phyloP scores from a whole-genome alignment of 2,329 filamentous ascomycete species.

The Aureobasidium melanogenum region DNA sequence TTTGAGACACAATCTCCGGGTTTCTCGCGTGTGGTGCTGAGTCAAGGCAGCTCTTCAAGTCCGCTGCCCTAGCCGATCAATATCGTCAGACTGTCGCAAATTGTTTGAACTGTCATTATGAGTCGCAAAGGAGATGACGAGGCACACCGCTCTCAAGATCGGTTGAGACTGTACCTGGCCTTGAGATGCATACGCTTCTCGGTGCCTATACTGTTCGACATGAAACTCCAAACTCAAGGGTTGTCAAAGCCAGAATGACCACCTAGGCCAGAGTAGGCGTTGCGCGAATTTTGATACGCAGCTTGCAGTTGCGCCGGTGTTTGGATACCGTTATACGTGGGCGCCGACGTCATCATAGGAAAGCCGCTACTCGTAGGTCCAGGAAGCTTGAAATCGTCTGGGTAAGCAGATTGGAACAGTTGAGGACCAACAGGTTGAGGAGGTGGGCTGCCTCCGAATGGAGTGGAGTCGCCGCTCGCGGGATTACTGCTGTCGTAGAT shows the following conservation, averaged over 20 bases:
- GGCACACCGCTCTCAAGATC: neutral
- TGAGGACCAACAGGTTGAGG: neutral
- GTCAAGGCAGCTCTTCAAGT: neutral
- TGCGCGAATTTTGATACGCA: conserved; percentile 2
- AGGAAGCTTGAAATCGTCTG: conserved; percentile 8
- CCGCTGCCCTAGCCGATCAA: neutral
- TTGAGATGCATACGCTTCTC: neutral
- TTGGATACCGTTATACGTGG: neutral
- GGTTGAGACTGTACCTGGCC: too few relatives aligned
- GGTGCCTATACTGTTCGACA: neutral
- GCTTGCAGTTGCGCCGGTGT: conserved; percentile 1
- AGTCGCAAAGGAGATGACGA: neutral
- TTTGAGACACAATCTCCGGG: neutral
- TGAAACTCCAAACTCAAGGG: neutral
- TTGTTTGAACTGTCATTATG: neutral
- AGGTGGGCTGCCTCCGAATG: conserved; percentile 11
- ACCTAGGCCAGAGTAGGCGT: neutral
- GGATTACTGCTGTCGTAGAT: conserved; percentile 24
- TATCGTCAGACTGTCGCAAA: neutral
- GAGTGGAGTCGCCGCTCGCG: conserved; percentile 19
- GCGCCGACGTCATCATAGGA: conserved; percentile 1
- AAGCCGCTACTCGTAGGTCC: conserved; percentile 7
- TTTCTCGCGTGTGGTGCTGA: neutral
- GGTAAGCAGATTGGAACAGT: neutral
- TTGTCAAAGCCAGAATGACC: conserved; percentile 10